Evolutionary conservation across 495 filamentous ascomycete genomes (phyloP), one percentile per base, ranked within the genome.

Genomic region (Xylaria bambusicola): DNA sequence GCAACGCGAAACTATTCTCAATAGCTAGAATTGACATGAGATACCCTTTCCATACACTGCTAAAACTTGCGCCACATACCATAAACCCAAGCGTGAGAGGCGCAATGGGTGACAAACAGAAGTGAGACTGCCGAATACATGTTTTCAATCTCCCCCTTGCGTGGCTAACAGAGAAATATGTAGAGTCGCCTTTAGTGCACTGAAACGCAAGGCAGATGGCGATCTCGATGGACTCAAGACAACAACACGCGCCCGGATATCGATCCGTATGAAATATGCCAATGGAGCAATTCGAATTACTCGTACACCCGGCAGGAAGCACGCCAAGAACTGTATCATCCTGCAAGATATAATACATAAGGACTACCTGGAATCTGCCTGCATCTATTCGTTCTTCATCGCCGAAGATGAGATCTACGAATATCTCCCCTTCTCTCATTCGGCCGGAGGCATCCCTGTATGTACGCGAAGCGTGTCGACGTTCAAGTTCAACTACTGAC

Each of bases 311-410:
- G 63, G 63, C 20, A 36, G 63, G 31, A 20, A 6, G 15, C 21
- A 44, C 21, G 49, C 59, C n/a, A 65, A 62, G n/a, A 65, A 65
- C 44, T 65, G 63, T 44, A 49, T 65, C 27, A 62, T 55, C 24
- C 33, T 65, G 17, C 12, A 45, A 26, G 63, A 65, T 36, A 17
- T 65, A 40, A 65, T 65, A 38, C 47, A 62, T 21, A 62, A 58
- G 44, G 12, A 65, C 5, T 20, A 57, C 42, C 59, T 65, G 8
- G 9, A 62, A 31, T 58, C 63, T n/a, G 63, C 63, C 33, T 65
- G 58, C 29, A 50, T 62, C 21, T 62, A 57, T 51, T 62, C 54
- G 1, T 65, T 65, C 33, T 65, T 58, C 33, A 65, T 65, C 49
- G 60, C 42, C 23, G 63, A 65, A 13, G 45, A 47, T 1, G 63